These are phyloP conservation scores for Fusarium domesticum DNA, from an alignment of 2,329 filamentous ascomycete genomes.

Conservation along the genomic window DNA sequence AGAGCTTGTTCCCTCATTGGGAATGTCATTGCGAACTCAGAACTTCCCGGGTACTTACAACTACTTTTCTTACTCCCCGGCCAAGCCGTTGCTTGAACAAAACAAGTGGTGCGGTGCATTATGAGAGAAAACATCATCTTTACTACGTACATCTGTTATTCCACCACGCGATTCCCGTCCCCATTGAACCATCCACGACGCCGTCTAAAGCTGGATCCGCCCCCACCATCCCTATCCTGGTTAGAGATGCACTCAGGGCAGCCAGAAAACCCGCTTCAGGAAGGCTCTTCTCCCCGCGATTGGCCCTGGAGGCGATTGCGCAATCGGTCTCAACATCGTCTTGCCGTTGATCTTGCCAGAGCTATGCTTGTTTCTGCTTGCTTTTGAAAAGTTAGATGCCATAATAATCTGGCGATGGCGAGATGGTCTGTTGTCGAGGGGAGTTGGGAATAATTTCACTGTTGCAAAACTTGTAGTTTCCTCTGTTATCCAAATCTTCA, in stretches of 20 bases:
- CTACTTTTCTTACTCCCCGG: no score
- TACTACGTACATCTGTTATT: conserved; percentile 14
- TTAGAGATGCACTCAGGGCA: conserved; percentile 1
- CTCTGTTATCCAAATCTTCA: not conserved
- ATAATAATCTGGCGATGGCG: not conserved
- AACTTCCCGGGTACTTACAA: no score
- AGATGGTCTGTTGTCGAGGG: no score
- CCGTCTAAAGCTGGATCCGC: conserved; percentile 4
- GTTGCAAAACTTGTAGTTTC: no score
- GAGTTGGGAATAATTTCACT: no score
- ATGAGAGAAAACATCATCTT: not conserved
- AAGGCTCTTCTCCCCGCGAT: conserved; percentile 6
- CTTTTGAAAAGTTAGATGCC: not conserved
- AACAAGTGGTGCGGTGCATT: no score
- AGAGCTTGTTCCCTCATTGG: no score
- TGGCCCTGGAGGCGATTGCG: conserved; percentile 21
- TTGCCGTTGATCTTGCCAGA: conserved; percentile 15
- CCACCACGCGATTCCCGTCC: conserved; percentile 5
- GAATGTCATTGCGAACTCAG: no score
- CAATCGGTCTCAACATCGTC: conserved; percentile 25
- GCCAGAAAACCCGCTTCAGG: conserved; percentile 10
- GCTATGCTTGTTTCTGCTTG: conserved; percentile 3
- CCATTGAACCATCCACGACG: conserved; percentile 3
- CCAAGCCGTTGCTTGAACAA: no score
- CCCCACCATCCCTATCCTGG: conserved; percentile 10